Base-by-base conservation (phyloP, 2,329 filamentous ascomycete genomes). In the Berkeleyomyces rouxiae region DNA sequence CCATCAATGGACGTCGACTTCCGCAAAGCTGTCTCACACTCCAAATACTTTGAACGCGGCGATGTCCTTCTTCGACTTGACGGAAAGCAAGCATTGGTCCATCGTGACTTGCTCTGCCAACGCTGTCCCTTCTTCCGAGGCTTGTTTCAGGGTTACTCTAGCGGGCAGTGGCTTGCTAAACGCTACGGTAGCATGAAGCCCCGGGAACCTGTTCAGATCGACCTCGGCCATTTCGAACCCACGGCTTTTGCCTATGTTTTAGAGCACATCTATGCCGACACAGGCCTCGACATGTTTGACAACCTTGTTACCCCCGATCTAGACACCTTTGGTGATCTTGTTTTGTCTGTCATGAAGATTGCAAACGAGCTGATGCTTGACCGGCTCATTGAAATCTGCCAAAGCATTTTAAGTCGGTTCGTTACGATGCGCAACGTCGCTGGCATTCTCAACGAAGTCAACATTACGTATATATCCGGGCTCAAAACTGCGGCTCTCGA, bases 331-430 rank as follows among this genome's bases (percentile, higher is more conserved):
- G 83, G 91, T 3, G 90, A 97, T 68, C 77, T 93, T n/a, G 80
- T 96, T 7, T 81, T 97, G 74, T 90, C 96, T 68, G 88, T 97
- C 53, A 86, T 97, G 80, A 84, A 84, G 63, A 86, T 89, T 61
- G 90, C 91, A 10, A 93, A 99, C 70, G 92, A 99, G 72, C 76
- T 99, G 63, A 96, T 99, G 91, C 80, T 99, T 57, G 90, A 96
- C 70, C 82, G 91, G 5, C 76, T 99, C 4, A 90, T 89, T 4
- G 88, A 96, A 71, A 84, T 95, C 37, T 97, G 93, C 71, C 93
- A 99, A 71, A 84, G 82, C 64, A 75, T 90, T 31, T 81, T 97
- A 64, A 91, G 90, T 43, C 82, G 82, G 59, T 95, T 93, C 73
- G 86, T 90, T n/a, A 90, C 83, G 58, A 86, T 84, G 4, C 85